phyloP scores from a whole-genome alignment of 208 protist species.

The Herpetomonas muscarum region DNA sequence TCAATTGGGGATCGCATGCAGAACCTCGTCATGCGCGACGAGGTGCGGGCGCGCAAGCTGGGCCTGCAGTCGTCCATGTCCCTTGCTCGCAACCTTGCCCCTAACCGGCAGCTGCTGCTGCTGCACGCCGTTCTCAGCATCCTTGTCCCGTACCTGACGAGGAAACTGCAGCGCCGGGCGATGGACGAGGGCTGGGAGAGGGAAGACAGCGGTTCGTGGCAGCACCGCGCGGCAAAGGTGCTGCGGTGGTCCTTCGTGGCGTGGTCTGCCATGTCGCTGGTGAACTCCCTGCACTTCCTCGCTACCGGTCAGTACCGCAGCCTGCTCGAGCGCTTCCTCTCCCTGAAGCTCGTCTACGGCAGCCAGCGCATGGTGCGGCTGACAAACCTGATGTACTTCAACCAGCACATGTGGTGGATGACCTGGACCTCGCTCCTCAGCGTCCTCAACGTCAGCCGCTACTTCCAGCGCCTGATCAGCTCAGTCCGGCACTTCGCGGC shows the following conservation, averaged over 20 bases:
- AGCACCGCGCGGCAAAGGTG: conserved; percentile 31
- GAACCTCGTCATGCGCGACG: conserved; percentile 83
- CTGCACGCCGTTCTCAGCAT: conserved; percentile 69
- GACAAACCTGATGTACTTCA: conserved; percentile 83
- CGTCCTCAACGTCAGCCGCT: conserved; percentile 67
- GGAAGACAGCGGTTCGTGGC: conserved; percentile 19
- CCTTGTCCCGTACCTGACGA: conserved; percentile 66
- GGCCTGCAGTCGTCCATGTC: conserved; percentile 41
- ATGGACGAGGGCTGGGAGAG: conserved; percentile 80
- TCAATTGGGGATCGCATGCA: conserved; percentile 77
- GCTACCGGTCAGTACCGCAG: conserved; percentile 83
- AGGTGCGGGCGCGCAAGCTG: conserved; percentile 45
- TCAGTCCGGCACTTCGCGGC: conserved; percentile 33
- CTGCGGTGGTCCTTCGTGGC: conserved; percentile 38
- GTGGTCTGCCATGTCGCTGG: conserved; percentile 61
- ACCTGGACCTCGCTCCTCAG: conserved; percentile 73
- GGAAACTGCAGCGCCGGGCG: conserved; percentile 64
- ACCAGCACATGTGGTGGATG: conserved; percentile 84
- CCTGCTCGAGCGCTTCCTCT: conserved; percentile 75
- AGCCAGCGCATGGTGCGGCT: conserved; percentile 76
- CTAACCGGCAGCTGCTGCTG: conserved; percentile 54
- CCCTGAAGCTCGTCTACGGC: conserved; percentile 82
- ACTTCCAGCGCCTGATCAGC: conserved; percentile 47
- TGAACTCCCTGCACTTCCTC: conserved; percentile 86
- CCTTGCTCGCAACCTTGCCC: conserved; percentile 60